phyloP scores from a whole-genome alignment of 495 filamentous ascomycete species.

The Extremus antarcticus region DNA sequence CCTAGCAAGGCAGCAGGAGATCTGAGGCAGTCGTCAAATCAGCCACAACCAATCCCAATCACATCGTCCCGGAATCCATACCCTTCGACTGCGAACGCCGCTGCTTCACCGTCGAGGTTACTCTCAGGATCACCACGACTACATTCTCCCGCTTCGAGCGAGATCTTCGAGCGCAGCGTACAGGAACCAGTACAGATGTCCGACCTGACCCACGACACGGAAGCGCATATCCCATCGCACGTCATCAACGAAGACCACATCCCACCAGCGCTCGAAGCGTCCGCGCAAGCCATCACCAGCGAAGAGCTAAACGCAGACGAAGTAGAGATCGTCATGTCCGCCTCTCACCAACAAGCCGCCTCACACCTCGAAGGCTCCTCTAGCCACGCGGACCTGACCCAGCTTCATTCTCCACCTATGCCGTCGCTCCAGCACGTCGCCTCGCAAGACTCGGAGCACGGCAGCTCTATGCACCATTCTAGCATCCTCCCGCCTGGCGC shows the following conservation, averaged over 20 bases:
- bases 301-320: constrained; percentile 61
- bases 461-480: constrained; percentile 35
- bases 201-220: constrained; percentile 48
- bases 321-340: constrained; percentile 81
- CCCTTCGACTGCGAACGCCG: neutral
- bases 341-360: constrained; percentile 66
- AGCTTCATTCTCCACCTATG: constrained; percentile 29
- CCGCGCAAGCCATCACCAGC: constrained; percentile 80
- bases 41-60: constrained; percentile 10
- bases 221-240: constrained; percentile 66
- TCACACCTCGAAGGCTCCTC: constrained; percentile 32
- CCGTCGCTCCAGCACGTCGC: constrained; percentile 33
- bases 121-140: constrained; percentile 32
- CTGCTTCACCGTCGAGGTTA: constrained; percentile 20
- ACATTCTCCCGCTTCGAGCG: constrained; percentile 47
- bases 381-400: constrained; percentile 18
- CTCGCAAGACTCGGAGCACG: constrained; percentile 43
- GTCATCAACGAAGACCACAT: constrained; percentile 89
- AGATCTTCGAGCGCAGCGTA: constrained; percentile 90
- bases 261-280: constrained; percentile 78
- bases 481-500: constrained; percentile 1
- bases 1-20: neutral
- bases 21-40: neutral
- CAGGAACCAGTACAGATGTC: constrained; percentile 52
- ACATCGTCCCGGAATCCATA: constrained; percentile 5